Percentiles rank a stretch among this genome's conserved stretches.
phyloP scores from a whole-genome alignment of 2,329 filamentous ascomycete species.

The Fusarium palustre region DNA sequence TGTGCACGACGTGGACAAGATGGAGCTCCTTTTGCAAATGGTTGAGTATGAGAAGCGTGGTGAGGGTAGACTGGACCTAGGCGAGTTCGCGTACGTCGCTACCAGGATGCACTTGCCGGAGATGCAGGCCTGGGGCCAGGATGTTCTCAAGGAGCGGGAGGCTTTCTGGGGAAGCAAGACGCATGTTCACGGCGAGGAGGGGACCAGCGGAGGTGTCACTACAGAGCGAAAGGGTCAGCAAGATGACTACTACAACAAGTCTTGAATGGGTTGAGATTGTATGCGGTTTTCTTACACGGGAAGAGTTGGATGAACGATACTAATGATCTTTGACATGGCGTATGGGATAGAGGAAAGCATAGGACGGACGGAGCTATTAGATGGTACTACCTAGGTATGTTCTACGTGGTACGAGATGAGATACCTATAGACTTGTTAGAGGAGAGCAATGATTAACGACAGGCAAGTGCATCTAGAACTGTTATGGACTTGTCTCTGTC shows the following conservation, averaged over 20 bases:
- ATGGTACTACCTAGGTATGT: too few relatives aligned
- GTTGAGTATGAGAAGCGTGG: constrained; percentile 89
- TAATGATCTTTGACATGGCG: constrained; percentile 21
- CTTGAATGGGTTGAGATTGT: constrained; percentile 12
- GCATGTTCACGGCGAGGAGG: constrained; percentile 61
- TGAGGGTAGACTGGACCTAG: constrained; percentile 76
- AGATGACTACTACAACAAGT: constrained; percentile 62
- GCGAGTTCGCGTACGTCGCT: constrained; percentile 87
- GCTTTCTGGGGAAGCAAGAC: constrained; percentile 73
- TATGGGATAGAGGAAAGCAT: constrained; percentile 14
- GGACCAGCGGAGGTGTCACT: constrained; percentile 54
- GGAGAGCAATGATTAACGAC: constrained; percentile 12
- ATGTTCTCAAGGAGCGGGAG: constrained; percentile 80
- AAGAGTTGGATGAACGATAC: constrained; percentile 28
- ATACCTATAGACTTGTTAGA: constrained; percentile 30
- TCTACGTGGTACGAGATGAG: constrained; percentile 9
- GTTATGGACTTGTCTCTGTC: neutral
- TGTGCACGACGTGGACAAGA: constrained; percentile 97
- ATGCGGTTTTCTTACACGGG: neutral
- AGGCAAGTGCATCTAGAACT: neutral
- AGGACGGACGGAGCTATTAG: neutral
- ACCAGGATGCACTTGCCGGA: constrained; percentile 79
- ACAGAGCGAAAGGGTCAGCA: constrained; percentile 56
- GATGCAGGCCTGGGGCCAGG: constrained; percentile 81
- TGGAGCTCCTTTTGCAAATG: constrained; percentile 95